Evolutionary conservation across 768 basidiomycete species (phyloP), one percentile per base, ranked within the genome.

Genomic region (Trametes punicea): DNA sequence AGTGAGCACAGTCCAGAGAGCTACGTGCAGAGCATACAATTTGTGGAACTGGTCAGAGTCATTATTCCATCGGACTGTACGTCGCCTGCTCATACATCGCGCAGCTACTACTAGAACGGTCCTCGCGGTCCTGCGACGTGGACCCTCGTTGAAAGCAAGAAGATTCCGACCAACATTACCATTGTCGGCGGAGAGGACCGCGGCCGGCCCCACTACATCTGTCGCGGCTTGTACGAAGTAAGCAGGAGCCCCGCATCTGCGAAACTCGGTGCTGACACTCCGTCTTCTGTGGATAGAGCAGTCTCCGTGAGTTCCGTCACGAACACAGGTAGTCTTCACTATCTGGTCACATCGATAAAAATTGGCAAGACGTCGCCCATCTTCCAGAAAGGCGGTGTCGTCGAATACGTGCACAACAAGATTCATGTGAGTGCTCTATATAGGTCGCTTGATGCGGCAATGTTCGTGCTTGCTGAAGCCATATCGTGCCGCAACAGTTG

Each of bases 321-420:
- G 18, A 50, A 1, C 6, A 41, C 51, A 33, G 15, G 34, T 25
- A 21, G 29, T 55, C 56, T 45, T 62, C 23, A 59, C 59, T 56
- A 29, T 48, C 59, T 61, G 36, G 60, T 49, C 46, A 48, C 50
- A 41, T 61, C 26, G 51, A 33, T 53, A 88, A 88, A 85, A 64
- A 62, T 87, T 51, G 88, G 88, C 16, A 88, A 87, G 64, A 85
- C 85, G 2, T 82, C 80, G 25, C 59, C 67, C 3, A 73, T 71
- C 16, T 82, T 85, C 71, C 65, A 81, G 65, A 78, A 83, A 61
- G 88, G 88, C 6, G 82, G 75, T 18, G 78, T 81, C 38, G 78
- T 90, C 49, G 87, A 87, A 15, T 88, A 77, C 65, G 74, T 70
- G 42, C 72, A 81, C 60, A 72, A 83, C 4, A 85, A 84, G 64